Evolutionary conservation across 768 basidiomycete species (phyloP).

Genomic region (Hericium alpestre): DNA sequence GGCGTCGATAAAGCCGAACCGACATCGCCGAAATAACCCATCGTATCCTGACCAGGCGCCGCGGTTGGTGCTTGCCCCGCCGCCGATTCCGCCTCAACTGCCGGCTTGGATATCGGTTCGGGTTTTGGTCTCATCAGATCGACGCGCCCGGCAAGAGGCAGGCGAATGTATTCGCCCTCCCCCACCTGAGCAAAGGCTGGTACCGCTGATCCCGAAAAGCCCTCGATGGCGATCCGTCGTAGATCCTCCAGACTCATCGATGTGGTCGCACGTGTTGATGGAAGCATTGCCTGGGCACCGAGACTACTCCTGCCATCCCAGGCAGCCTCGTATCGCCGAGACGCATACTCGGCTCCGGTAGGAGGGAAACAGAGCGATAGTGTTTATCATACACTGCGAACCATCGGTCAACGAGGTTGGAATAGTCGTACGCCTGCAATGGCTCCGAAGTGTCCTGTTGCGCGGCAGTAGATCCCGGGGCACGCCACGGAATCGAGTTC

Average conservation of each 20-base stretch:
- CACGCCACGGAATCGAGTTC: constrained; percentile 61
- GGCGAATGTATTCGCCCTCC: constrained; percentile 65
- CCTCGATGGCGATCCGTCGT: constrained; percentile 49
- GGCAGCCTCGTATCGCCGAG: constrained; percentile 57
- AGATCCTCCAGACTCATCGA: constrained; percentile 27
- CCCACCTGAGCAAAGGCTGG: constrained; percentile 16
- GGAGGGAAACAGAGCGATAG: constrained; percentile 51
- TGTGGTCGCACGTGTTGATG: not conserved
- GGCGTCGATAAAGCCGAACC: not conserved
- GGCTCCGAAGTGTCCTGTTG: constrained; percentile 22
- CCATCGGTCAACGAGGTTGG: constrained; percentile 82
- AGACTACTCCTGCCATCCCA: constrained; percentile 55
- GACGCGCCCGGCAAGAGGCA: constrained; percentile 83
- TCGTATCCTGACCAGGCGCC: not conserved
- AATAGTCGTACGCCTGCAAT: constrained; percentile 61
- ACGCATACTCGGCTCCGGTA: constrained; percentile 43
- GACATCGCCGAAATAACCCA: not conserved
- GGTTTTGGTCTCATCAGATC: constrained; percentile 66
- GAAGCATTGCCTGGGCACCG: constrained; percentile 29
- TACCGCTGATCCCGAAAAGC: constrained; percentile 26
- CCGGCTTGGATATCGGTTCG: constrained; percentile 7
- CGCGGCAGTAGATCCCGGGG: constrained; percentile 37
- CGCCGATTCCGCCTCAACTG: not conserved
- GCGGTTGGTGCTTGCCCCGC: not conserved
- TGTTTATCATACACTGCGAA: constrained; percentile 82